phyloP scores from a whole-genome alignment of 2,329 filamentous ascomycete species.

The Aotearoamyces nothofagi region DNA sequence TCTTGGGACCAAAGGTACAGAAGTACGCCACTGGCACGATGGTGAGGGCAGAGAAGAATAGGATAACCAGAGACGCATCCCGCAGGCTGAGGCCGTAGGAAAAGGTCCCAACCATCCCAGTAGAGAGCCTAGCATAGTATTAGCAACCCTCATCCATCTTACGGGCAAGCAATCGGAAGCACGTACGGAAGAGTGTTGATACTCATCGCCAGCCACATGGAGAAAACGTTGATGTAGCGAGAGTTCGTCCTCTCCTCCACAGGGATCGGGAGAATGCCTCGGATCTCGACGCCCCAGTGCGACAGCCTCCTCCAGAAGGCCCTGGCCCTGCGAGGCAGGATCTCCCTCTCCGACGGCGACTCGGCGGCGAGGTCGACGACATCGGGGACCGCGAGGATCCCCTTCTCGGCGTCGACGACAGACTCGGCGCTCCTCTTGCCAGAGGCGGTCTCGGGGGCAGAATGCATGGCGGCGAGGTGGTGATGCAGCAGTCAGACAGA shows the following conservation, averaged over 20 bases:
- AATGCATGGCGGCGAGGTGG: no score
- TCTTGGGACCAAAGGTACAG: conserved; percentile 41
- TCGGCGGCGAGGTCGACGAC: no score
- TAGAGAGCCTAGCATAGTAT: conserved; percentile 32
- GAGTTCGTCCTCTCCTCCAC: conserved; percentile 35
- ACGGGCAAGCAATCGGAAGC: conserved; percentile 5
- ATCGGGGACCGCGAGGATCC: no score
- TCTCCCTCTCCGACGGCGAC: no score
- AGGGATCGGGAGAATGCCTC: conserved; percentile 40
- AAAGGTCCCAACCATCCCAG: conserved; percentile 45
- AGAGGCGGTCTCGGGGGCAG: no score
- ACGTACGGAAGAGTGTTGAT: no score
- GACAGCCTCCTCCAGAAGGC: no score
- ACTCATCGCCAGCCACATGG: no score
- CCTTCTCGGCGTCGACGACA: no score
- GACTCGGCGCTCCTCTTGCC: no score
- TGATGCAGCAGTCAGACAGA: no score
- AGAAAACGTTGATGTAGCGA: conserved; percentile 39
- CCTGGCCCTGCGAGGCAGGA: no score
- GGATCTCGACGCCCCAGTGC: conserved; percentile 36
- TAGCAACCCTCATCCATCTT: background rate
- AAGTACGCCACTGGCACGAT: conserved; percentile 39
- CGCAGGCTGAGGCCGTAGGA: conserved; percentile 37
- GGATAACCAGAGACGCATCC: conserved; percentile 35
- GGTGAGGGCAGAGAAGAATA: conserved; percentile 46